Evolutionary conservation across 2,329 filamentous ascomycete genomes (phyloP), one percentile per base, ranked within the genome.

Genomic region (Paecilomyces niveus): DNA sequence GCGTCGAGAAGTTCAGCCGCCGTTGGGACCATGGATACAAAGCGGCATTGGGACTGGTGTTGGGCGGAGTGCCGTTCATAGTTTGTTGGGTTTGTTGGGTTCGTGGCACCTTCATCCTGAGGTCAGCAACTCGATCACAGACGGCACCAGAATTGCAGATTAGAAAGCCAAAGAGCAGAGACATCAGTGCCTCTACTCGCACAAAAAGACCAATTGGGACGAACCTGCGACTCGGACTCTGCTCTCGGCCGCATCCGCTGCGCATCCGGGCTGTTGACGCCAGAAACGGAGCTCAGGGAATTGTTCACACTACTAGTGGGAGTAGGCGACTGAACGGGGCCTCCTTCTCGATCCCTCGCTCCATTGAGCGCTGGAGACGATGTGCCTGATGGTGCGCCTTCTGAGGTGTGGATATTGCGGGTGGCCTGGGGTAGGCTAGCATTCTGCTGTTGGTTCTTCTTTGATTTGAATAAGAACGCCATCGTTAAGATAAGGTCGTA

Each of bases 21-120:
- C 91, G 87, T 72, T 96, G 90, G 63, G 93, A 96, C 94, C 94
- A 99, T 0, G 94, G 94, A 70, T 97, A 99, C 57, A 96, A 85
- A 4, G 91, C 91, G 49, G 88, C 81, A 73, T 92, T 94, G 49
- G 85, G 82, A 62, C 85, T 83, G 63, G 74, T 71, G 32, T 67
- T 68, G 54, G 63, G 70, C 54, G 65, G 69, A 58, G 69, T 74
- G 57, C 77, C 83, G 69, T 85, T 88, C 64, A 83, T 83, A 65
- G 81, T 76, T 81, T 87, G 71, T 52, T 70, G 72, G 65, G 81
- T 76, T 81, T 87, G 71, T 52, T 70, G 72, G 51, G 68, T 65
- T 61, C 73, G 71, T 65, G 68, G 74, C 49, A 59, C 59, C 67
- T 72, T 59, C 22, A 24, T 29, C 3, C 24, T 18, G 15, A 52